A percentile compares a stretch with the other conserved stretches of the same genome.
phyloP scores from a whole-genome alignment of 2,329 filamentous ascomycete species.

The Chalara sp. region DNA sequence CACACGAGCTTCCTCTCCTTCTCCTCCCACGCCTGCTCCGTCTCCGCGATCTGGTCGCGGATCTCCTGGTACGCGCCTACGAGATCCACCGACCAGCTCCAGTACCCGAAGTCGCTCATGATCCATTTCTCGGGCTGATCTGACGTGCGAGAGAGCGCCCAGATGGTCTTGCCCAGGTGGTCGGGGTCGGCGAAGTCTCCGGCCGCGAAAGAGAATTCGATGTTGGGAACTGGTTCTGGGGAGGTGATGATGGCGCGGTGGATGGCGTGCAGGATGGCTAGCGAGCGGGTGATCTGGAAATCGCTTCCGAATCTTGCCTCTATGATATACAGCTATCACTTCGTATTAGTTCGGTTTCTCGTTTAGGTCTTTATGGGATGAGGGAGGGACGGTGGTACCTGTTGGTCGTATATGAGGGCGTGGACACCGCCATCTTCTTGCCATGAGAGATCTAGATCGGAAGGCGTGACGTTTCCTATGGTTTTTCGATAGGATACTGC shows the following conservation, averaged over 20 bases:
- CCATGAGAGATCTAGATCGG: constrained; percentile 12
- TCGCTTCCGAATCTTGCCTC: constrained; percentile 11
- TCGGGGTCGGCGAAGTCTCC: constrained; percentile 16
- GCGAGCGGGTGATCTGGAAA: constrained; percentile 20
- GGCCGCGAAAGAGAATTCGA: constrained; percentile 30
- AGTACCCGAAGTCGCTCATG: constrained; percentile 31
- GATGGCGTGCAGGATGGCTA: constrained; percentile 28
- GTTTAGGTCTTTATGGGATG: background rate
- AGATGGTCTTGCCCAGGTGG: constrained; percentile 10
- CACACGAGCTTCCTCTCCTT: constrained; percentile 20
- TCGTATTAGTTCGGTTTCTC: background rate
- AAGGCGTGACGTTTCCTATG: constrained; percentile 1
- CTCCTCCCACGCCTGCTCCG: constrained; percentile 3
- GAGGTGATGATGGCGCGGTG: constrained; percentile 29
- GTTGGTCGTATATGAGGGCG: constrained; percentile 14
- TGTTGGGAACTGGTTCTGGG: constrained; percentile 27
- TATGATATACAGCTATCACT: constrained; percentile 27
- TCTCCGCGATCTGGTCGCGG: constrained; percentile 14
- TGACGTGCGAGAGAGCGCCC: constrained; percentile 15
- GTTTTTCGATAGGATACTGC: constrained; percentile 7
- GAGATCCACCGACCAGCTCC: constrained; percentile 28
- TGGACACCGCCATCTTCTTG: constrained; percentile 6
- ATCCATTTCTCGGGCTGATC: constrained; percentile 21
- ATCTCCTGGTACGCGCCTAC: constrained; percentile 29
- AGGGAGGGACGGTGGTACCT: constrained; percentile 7